Evolutionary conservation across 345 rosid species (phyloP), one percentile per base, ranked within the genome.

Genomic region (Corchorus capsularis): DNA sequence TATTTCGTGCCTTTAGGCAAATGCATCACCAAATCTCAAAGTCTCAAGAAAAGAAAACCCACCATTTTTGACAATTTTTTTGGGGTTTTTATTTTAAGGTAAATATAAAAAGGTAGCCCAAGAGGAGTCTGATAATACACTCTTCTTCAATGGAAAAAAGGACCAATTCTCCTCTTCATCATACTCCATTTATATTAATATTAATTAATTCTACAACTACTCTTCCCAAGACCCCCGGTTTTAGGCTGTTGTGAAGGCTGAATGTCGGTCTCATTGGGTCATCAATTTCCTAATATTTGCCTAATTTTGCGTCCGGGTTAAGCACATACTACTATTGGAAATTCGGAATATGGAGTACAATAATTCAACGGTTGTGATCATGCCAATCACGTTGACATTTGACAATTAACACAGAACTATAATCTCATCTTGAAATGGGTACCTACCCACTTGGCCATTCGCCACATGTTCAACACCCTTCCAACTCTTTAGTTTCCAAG

Each of bases 251-350:
- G 35, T 65, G 43, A n/a, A 15, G 15, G 27, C 43, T 69, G 72
- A 49, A 69, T 69, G 72, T 69, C 72, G 57, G 72, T 49, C 57
- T 69, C 72, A 32, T 68, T 4, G 57, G 41, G 72, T n/a, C 13
- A 15, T 14, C 14, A 20, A 8, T 49, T 16, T 69, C 57, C 72
- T 49, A 49, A 15, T 49, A 49, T 69, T 49, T 49, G 43, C 72
- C 72, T 8, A 69, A 69, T 22, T 69, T 69, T 49, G 1, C 32
- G 19, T 45, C 52, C 53, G 12, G 54, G 22, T 20, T 12, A 66
- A 66, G 22, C 22, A 9, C 6, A 39, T 39, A 39, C 4, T 39
- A 39, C 4, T 39, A 39, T 39, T 39, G 27, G 27, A 27, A 27
- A 39, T 39, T 39, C 4, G 4, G 4, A 39, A 3, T 39, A 39